Conservation (phyloP, 306 rosid genomes). For the Vicia faba region DNA sequence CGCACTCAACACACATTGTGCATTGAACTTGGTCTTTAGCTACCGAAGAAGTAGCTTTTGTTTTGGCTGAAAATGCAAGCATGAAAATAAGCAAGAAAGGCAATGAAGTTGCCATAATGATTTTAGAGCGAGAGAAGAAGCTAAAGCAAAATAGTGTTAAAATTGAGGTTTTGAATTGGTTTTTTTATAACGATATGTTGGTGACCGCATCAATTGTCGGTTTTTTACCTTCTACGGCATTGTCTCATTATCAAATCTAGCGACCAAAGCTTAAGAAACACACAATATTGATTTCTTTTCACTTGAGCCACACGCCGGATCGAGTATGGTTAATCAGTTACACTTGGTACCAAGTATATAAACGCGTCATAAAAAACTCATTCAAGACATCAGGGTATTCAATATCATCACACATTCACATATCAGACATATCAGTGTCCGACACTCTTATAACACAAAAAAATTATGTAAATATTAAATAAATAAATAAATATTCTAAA, state of each 20-base stretch:
- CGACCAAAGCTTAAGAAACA: slow-evolving; percentile 18
- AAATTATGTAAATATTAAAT: too few species aligned
- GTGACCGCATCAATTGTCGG: slow-evolving; percentile 74
- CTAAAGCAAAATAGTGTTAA: not conserved
- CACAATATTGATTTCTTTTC: not conserved
- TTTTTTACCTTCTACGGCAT: slow-evolving; percentile 56
- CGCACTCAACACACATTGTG: slow-evolving; percentile 59
- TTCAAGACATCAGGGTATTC: too few species aligned
- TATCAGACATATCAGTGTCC: too few species aligned
- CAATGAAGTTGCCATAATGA: slow-evolving; percentile 27
- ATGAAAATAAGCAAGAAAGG: slow-evolving; percentile 21
- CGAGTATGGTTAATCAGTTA: not conserved
- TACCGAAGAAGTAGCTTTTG: not conserved
- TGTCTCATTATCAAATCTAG: slow-evolving; percentile 39
- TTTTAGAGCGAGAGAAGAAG: not conserved
- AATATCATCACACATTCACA: too few species aligned
- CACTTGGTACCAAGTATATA: too few species aligned
- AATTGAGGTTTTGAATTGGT: not conserved
- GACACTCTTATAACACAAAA: too few species aligned
- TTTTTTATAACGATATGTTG: slow-evolving; percentile 27
- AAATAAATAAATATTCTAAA: too few species aligned
- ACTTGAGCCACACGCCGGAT: not conserved
- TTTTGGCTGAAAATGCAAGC: not conserved
- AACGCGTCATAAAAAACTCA: too few species aligned
- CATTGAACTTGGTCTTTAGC: slow-evolving; percentile 49